These are phyloP conservation scores for Ramaria sp. DNA, from an alignment of 768 basidiomycete species.

Conservation along the genomic window DNA sequence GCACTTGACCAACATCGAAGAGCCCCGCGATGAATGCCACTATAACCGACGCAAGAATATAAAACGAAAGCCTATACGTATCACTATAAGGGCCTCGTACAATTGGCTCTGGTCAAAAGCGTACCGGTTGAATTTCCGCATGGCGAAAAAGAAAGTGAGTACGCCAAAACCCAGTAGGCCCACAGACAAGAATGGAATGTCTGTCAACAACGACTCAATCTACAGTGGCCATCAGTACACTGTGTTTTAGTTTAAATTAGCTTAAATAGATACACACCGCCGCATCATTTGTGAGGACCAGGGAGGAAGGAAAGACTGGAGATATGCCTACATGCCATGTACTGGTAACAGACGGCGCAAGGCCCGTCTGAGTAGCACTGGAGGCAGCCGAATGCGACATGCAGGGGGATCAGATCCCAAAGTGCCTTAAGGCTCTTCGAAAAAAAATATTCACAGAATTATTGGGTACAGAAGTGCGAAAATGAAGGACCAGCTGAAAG, in stretches of 20 bases:
- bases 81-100: conserved; percentile 29
- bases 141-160: conserved; percentile 42
- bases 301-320: conserved; percentile 17
- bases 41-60: conserved; percentile 46
- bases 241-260: background rate
- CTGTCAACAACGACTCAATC: conserved; percentile 47
- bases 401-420: background rate
- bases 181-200: conserved; percentile 56
- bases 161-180: conserved; percentile 56
- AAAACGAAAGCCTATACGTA: conserved; percentile 30
- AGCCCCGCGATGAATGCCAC: conserved; percentile 51
- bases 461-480: background rate
- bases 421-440: background rate
- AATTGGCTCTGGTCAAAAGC: conserved; percentile 16
- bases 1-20: conserved; percentile 47
- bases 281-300: conserved; percentile 29
- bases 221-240: conserved; percentile 18
- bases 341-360: background rate
- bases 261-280: conserved; percentile 29
- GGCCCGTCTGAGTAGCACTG: background rate
- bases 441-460: background rate
- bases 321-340: conserved; percentile 5
- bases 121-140: conserved; percentile 27
- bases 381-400: background rate
- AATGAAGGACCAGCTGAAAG: background rate